Conservation (phyloP, 2,329 filamentous ascomycete genomes). For the Aspergillus udagawae region DNA sequence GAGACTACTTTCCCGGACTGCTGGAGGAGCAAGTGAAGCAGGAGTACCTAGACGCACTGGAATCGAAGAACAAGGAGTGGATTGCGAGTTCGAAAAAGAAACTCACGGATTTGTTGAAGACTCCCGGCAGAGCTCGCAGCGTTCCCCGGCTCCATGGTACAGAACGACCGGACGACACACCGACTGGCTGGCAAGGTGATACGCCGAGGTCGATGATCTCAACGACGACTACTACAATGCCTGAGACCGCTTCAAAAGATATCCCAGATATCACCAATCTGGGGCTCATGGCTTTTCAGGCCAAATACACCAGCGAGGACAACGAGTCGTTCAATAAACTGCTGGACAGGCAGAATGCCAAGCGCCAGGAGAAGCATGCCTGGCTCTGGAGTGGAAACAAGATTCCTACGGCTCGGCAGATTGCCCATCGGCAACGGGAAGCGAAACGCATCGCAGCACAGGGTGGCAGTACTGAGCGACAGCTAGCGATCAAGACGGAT, state of each 20-base stretch:
- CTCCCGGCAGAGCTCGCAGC: slow-evolving; percentile 56
- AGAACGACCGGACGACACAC: slow-evolving; percentile 22
- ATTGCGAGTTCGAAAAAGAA: slow-evolving; percentile 74
- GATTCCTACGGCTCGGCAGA: slow-evolving; percentile 60
- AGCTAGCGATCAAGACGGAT: slow-evolving; percentile 58
- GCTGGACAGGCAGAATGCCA: slow-evolving; percentile 84
- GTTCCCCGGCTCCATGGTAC: slow-evolving; percentile 42
- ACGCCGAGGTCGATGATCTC: slow-evolving; percentile 64
- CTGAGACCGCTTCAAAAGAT: slow-evolving; percentile 40
- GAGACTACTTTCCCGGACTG: slow-evolving; percentile 94
- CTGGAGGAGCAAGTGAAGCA: slow-evolving; percentile 81
- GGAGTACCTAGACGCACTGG: slow-evolving; percentile 87
- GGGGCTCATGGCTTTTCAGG: slow-evolving; percentile 79
- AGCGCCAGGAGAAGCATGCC: slow-evolving; percentile 75
- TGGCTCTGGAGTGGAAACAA: slow-evolving; percentile 91
- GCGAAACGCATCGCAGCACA: slow-evolving; percentile 69
- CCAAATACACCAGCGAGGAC: slow-evolving; percentile 94
- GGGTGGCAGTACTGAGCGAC: slow-evolving; percentile 57
- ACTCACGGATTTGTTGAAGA: slow-evolving; percentile 70
- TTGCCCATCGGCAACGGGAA: slow-evolving; percentile 50
- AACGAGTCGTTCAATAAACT: slow-evolving; percentile 95
- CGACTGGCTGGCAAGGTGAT: slow-evolving; percentile 60
- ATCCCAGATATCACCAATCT: slow-evolving; percentile 66
- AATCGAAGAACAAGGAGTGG: slow-evolving; percentile 80
- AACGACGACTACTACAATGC: slow-evolving; percentile 22